Conservation (phyloP, 805 yeast genomes). For the Hanseniaspora mollemarum region DNA sequence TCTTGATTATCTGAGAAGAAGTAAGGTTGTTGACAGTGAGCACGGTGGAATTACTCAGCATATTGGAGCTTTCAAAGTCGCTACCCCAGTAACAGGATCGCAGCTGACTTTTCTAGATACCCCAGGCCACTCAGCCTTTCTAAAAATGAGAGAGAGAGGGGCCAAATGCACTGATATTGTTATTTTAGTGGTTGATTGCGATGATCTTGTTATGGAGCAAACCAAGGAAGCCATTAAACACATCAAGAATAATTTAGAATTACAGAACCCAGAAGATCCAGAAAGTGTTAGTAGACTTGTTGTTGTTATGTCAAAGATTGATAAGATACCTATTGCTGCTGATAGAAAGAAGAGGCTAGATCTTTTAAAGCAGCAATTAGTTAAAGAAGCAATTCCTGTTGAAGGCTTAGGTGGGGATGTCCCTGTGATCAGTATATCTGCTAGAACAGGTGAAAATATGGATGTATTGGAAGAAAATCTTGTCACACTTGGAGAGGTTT, state of each 20-base stretch:
- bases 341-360: constrained; percentile 52
- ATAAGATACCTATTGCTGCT: constrained; percentile 35
- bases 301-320: constrained; percentile 89
- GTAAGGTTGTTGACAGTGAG: constrained; percentile 72
- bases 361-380: constrained; percentile 64
- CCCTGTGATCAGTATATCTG: constrained; percentile 78
- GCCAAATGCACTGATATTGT: constrained; percentile 90
- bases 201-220: constrained; percentile 96
- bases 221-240: constrained; percentile 92
- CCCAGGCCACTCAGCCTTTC: constrained; percentile 95
- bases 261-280: constrained; percentile 30
- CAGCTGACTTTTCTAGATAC: constrained; percentile 85
- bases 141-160: constrained; percentile 93
- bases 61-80: constrained; percentile 89
- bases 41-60: constrained; percentile 97
- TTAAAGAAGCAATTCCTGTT: constrained; percentile 65
- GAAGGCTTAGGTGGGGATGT: constrained; percentile 95
- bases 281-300: constrained; percentile 42
- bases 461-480: constrained; percentile 82
- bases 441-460: constrained; percentile 81
- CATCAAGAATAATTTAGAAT: constrained; percentile 55
- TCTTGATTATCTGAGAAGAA: constrained; percentile 72
- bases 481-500: constrained; percentile 68
- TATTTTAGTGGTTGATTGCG: constrained; percentile 88
- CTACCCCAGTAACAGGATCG: constrained; percentile 62